Base-by-base conservation (phyloP, 306 rosid genomes). In the Prunus mira region DNA sequence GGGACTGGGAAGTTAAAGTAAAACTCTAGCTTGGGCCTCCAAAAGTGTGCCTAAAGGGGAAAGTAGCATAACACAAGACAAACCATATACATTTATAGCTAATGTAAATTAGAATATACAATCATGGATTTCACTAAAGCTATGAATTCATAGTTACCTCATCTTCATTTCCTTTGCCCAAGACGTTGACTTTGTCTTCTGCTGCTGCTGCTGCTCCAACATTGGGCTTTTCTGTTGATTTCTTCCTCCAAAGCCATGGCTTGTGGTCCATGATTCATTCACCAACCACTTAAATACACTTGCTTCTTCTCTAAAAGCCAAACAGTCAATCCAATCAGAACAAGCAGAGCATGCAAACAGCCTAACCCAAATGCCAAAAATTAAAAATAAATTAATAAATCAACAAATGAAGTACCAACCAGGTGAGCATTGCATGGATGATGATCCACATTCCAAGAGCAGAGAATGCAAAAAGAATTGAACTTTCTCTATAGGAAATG, bases 171-270 rank as follows among this genome's bases (percentile, higher is more conserved):
- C 79, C 91, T 58, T 81, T 86, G 19, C 77, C 72, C 82, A 82
- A 19, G 63, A 41, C 76, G 66, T 79, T 80, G 50, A 68, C 55
- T 55, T 81, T 85, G 56, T 93, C 96, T 28, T 76, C 64, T 5
- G 86, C 49, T 25, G 65, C 43, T 10, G 4, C 68, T 25, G 65
- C 11, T 25, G 38, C 43, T 10, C 14, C 69, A 76, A 79, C 20
- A 76, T 60, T 65, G 25, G 78, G 70, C 84, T 91, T 93, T 85
- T 91, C 98, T 6, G 90, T 79, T 56, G 96, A 86, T 72, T 88
- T 93, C 85, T 91, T 93, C 84, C 77, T 93, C 98, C 98, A 89
- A 71, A 76, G 89, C 96, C 98, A 93, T 9, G 91, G 6, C 81
- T 89, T 91, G 47, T 82, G 85, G 81, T 93, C 98, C 98, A 93